Conservation (phyloP, 2,329 filamentous ascomycete species). For the Pseudogymnoascus sp. region DNA sequence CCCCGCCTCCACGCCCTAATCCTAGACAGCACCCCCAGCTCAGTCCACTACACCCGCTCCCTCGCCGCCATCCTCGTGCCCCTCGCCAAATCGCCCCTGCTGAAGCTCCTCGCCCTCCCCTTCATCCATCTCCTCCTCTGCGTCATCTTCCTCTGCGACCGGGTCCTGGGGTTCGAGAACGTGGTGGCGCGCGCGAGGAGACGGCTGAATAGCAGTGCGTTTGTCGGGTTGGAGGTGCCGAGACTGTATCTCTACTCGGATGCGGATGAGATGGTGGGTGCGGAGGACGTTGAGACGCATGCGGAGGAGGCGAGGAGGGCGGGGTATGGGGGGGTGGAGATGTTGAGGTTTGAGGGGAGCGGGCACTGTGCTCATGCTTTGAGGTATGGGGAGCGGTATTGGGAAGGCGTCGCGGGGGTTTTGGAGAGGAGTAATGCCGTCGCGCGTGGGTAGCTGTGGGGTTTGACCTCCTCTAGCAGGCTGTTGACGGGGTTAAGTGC, state of each 20-base stretch:
- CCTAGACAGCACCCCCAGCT: slow-evolving; percentile 20
- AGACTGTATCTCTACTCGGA: neutral
- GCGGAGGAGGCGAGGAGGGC: neutral
- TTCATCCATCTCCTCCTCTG: slow-evolving; percentile 38
- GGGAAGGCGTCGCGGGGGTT: neutral
- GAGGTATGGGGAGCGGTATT: neutral
- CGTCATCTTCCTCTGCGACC: slow-evolving; percentile 51
- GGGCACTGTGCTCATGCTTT: neutral
- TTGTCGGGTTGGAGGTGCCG: neutral
- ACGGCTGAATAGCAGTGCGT: neutral
- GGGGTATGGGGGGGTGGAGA: neutral
- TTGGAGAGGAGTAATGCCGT: neutral
- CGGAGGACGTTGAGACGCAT: neutral
- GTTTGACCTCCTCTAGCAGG: neutral
- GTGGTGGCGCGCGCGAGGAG: neutral
- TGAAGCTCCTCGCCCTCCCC: neutral
- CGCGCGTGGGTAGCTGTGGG: neutral
- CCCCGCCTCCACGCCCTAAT: slow-evolving; percentile 12
- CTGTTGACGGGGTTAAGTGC: neutral
- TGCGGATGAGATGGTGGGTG: neutral
- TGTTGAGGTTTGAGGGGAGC: neutral
- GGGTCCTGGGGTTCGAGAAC: slow-evolving; percentile 24
- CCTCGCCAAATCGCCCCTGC: neutral
- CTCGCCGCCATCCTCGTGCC: neutral
- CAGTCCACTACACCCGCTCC: neutral